A percentile compares a stretch with the other conserved stretches of the same genome.
Evolutionary conservation across 108 stramenopile genomes (phyloP).

Genomic region (Cyclostephanos invisitatus): DNA sequence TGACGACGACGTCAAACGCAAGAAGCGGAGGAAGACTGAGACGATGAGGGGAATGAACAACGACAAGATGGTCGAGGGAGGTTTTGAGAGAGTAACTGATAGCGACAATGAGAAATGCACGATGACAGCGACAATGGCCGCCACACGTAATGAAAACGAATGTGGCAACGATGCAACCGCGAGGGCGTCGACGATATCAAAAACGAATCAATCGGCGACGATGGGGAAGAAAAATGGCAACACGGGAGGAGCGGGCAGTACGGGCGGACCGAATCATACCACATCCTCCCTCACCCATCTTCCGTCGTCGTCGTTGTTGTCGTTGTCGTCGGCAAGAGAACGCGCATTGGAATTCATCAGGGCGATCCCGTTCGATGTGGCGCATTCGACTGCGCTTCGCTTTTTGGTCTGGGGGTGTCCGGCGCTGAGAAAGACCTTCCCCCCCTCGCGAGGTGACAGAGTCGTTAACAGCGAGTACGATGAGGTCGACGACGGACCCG

Average conservation of each 20-base stretch:
- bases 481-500: slow-evolving; percentile 14
- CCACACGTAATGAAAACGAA: not conserved
- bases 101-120: not conserved
- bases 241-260: not conserved
- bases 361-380: slow-evolving; percentile 54
- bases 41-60: not conserved
- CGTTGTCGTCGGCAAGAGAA: slow-evolving; percentile 26
- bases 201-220: not conserved
- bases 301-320: not conserved
- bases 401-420: slow-evolving; percentile 68
- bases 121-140: not conserved
- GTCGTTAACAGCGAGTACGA: not conserved
- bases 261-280: no score
- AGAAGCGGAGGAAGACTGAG: slow-evolving; percentile 15
- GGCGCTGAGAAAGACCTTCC: slow-evolving; percentile 16
- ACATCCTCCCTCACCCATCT: not conserved
- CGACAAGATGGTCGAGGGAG: not conserved
- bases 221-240: not conserved
- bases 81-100: not conserved
- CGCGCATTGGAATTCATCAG: slow-evolving; percentile 55
- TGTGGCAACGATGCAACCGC: not conserved
- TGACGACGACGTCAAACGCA: slow-evolving; percentile 34
- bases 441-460: slow-evolving; percentile 22
- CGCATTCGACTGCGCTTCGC: slow-evolving; percentile 41
- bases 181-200: not conserved